Conservation (phyloP, 768 basidiomycete species). For the Boletus reticulatus region DNA sequence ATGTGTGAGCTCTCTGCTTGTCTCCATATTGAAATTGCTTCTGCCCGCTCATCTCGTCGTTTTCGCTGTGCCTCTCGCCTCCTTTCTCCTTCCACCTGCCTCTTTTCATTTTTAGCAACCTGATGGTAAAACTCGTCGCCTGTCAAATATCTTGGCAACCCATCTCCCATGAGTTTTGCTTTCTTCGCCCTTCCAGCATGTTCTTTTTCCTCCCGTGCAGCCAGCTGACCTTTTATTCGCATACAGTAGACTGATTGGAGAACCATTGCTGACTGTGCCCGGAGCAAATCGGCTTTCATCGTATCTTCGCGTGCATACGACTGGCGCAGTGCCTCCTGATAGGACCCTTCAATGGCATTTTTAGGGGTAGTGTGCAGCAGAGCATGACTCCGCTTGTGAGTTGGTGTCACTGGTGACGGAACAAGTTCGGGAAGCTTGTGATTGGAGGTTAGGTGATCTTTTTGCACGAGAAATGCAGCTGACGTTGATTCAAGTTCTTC, state of each 20-base stretch:
- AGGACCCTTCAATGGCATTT: no score
- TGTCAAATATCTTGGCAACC: conserved; percentile 20
- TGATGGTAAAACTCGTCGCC: conserved; percentile 19
- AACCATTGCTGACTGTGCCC: no score
- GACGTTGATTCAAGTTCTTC: neutral
- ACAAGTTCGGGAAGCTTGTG: neutral
- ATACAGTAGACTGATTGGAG: conserved; percentile 8
- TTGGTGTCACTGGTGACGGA: neutral
- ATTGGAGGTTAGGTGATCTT: neutral
- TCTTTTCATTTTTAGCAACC: conserved; percentile 5
- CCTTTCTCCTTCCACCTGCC: neutral
- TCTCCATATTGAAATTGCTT: neutral
- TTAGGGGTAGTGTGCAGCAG: neutral
- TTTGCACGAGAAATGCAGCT: neutral
- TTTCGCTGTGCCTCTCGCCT: neutral
- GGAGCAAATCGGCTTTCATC: no score
- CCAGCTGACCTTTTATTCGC: conserved; percentile 11
- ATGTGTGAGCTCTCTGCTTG: neutral
- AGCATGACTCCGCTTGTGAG: neutral
- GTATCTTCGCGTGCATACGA: neutral
- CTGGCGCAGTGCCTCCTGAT: no score
- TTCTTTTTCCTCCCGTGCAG: conserved; percentile 15
- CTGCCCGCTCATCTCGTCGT: neutral
- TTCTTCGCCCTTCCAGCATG: conserved; percentile 7
- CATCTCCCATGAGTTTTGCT: conserved; percentile 13